A percentile compares a stretch with the other conserved stretches of the same genome.
Evolutionary conservation across 2,329 filamentous ascomycete genomes (phyloP).

Genomic region (Aspergillus oerlinghausenensis): DNA sequence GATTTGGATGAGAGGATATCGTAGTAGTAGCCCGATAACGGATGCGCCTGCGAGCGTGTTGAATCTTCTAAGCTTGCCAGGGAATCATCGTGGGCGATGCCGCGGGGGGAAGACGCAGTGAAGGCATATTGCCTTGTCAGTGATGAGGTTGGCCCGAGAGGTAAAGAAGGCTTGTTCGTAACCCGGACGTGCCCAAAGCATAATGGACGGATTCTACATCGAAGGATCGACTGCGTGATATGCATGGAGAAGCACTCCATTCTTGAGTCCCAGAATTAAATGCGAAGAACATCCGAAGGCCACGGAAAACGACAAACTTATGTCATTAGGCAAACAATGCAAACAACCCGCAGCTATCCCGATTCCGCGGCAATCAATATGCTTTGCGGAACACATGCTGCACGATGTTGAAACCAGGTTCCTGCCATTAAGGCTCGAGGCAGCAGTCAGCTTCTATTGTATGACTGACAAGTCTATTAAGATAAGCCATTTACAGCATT

Average conservation of each 20-base stretch:
- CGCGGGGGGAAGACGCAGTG: constrained; percentile 16
- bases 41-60: constrained; percentile 31
- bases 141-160: constrained; percentile 1
- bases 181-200: neutral
- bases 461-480: neutral
- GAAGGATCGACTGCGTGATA: constrained; percentile 16
- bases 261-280: constrained; percentile 5
- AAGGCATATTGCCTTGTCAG: constrained; percentile 16
- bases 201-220: constrained; percentile 1
- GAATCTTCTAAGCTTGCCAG: constrained; percentile 5
- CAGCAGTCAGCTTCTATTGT: neutral
- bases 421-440: neutral
- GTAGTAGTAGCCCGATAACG: constrained; percentile 42
- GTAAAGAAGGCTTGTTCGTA: neutral
- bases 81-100: constrained; percentile 13
- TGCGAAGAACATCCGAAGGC: constrained; percentile 8
- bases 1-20: constrained; percentile 35
- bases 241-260: constrained; percentile 25
- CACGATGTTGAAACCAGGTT: neutral
- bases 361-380: neutral
- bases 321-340: constrained; percentile 37
- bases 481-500: neutral
- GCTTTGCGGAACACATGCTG: neutral
- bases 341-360: constrained; percentile 21
- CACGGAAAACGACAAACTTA: constrained; percentile 13